A percentile compares a stretch with the other conserved stretches of the same genome.
These are phyloP conservation scores for Cladobotryum mycophilum DNA, from an alignment of 2,329 filamentous ascomycete genomes.

Conservation along the genomic window DNA sequence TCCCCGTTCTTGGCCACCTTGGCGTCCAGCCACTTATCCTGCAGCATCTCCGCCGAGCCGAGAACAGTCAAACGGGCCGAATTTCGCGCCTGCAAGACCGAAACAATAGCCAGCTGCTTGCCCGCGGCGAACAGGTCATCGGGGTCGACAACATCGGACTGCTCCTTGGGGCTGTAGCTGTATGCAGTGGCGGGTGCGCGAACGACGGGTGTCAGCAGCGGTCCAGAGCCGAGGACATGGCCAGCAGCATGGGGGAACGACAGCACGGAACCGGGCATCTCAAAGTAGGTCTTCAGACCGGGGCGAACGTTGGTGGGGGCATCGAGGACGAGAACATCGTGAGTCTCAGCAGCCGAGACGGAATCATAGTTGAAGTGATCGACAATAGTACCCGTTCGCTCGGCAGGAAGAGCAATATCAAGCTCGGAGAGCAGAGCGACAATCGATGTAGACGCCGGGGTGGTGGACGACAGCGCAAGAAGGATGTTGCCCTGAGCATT, in stretches of 20 bases:
- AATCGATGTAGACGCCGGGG: slow-evolving; percentile 64
- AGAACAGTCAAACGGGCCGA: slow-evolving; percentile 83
- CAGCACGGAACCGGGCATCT: slow-evolving; percentile 48
- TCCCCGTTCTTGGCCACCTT: slow-evolving; percentile 59
- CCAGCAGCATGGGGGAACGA: slow-evolving; percentile 79
- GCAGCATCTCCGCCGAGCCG: slow-evolving; percentile 78
- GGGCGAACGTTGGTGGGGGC: slow-evolving; percentile 58
- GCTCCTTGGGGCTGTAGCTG: slow-evolving; percentile 89
- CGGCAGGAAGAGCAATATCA: slow-evolving; percentile 79
- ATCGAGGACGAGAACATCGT: slow-evolving; percentile 80
- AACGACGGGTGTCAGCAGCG: slow-evolving; percentile 74
- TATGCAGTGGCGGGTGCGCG: slow-evolving; percentile 81
- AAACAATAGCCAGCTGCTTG: slow-evolving; percentile 76
- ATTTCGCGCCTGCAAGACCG: slow-evolving; percentile 84
- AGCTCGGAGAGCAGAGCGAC: slow-evolving; percentile 77
- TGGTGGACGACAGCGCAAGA: slow-evolving; percentile 69
- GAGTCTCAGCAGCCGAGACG: slow-evolving; percentile 67
- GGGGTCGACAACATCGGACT: slow-evolving; percentile 52
- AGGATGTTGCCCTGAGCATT: slow-evolving; percentile 89
- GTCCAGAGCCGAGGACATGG: slow-evolving; percentile 71
- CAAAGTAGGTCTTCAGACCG: slow-evolving; percentile 73
- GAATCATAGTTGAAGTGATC: slow-evolving; percentile 95
- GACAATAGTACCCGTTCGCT: slow-evolving; percentile 78
- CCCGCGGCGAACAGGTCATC: slow-evolving; percentile 85
- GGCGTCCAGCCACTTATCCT: slow-evolving; percentile 83